Conservation (phyloP, 805 yeast species). For the Peterozyma xylosa region DNA sequence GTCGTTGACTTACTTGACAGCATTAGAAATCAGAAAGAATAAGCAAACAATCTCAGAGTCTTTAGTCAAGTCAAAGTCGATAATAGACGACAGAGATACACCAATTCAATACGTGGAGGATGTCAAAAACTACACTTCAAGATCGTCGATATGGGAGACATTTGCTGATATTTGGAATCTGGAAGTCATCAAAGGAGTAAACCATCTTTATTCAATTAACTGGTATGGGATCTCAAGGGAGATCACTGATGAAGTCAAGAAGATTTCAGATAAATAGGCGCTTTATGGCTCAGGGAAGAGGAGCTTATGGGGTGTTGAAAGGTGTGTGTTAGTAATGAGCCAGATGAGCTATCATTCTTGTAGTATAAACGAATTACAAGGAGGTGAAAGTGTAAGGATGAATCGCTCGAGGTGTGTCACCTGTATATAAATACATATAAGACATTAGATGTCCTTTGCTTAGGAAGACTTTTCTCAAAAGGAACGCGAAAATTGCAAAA, state of each 20-base stretch:
- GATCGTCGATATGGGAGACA: constrained; percentile 47
- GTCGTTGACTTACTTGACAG: constrained; percentile 54
- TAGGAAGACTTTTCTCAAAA: no score
- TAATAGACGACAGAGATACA: constrained; percentile 47
- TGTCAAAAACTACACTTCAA: constrained; percentile 35
- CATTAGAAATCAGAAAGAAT: constrained; percentile 43
- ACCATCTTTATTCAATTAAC: constrained; percentile 52
- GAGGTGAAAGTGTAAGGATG: no score
- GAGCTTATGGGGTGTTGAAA: no score
- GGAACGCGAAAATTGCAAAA: no score
- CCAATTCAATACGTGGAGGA: constrained; percentile 36
- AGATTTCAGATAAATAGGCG: not conserved
- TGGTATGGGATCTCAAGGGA: constrained; percentile 34
- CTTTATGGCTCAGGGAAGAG: no score
- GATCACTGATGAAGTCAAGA: constrained; percentile 23
- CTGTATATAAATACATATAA: no score
- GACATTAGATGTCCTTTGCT: no score
- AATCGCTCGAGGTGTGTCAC: no score
- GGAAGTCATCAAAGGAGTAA: constrained; percentile 56
- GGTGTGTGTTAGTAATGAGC: no score
- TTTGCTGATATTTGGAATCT: constrained; percentile 75
- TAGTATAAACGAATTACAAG: no score
- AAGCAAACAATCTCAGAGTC: constrained; percentile 37
- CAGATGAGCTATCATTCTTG: no score
- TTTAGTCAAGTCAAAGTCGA: constrained; percentile 38